Evolutionary conservation across 2,329 filamentous ascomycete genomes (phyloP).

Genomic region (Fusarium sp.): DNA sequence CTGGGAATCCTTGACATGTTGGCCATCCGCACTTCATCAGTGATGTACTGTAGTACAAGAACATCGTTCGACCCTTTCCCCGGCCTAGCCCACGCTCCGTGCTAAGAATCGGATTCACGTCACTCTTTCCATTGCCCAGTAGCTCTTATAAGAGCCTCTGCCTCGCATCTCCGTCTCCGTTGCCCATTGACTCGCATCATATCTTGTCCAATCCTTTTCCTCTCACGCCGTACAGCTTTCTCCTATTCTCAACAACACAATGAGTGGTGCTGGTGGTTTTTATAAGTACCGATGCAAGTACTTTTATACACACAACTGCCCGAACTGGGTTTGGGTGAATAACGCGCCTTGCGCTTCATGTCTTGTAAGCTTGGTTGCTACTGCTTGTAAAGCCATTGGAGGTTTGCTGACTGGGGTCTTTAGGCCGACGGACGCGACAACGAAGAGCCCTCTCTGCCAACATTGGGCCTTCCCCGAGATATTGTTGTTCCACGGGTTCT

Average conservation of each 20-base stretch:
- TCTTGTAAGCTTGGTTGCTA: conserved; percentile 54
- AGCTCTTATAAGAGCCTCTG: conserved; percentile 43
- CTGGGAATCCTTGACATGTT: conserved; percentile 46
- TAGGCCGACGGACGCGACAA: conserved; percentile 63
- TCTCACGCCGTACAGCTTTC: conserved; percentile 9
- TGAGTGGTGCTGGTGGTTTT: conserved; percentile 56
- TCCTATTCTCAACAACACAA: conserved; percentile 32
- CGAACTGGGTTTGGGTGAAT: conserved; percentile 66
- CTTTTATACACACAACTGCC: conserved; percentile 63
- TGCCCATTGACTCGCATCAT: conserved; percentile 26
- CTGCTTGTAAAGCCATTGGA: background rate
- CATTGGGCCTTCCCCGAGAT: conserved; percentile 52
- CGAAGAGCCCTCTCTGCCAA: conserved; percentile 47
- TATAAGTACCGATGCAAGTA: conserved; percentile 68
- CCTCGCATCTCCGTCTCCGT: conserved; percentile 28
- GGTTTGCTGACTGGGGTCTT: conserved; percentile 29
- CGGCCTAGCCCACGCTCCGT: conserved; percentile 38
- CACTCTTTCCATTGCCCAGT: conserved; percentile 38
- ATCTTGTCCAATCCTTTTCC: conserved; percentile 16
- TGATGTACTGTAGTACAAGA: conserved; percentile 43
- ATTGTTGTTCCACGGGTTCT: conserved; percentile 59
- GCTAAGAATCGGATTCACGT: conserved; percentile 40
- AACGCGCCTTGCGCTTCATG: conserved; percentile 62
- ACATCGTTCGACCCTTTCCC: conserved; percentile 46
- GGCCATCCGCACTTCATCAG: conserved; percentile 39